Evolutionary conservation across 441 rosid species (phyloP), one percentile per base, ranked within the genome.

Genomic region (Gossypium davidsonii): DNA sequence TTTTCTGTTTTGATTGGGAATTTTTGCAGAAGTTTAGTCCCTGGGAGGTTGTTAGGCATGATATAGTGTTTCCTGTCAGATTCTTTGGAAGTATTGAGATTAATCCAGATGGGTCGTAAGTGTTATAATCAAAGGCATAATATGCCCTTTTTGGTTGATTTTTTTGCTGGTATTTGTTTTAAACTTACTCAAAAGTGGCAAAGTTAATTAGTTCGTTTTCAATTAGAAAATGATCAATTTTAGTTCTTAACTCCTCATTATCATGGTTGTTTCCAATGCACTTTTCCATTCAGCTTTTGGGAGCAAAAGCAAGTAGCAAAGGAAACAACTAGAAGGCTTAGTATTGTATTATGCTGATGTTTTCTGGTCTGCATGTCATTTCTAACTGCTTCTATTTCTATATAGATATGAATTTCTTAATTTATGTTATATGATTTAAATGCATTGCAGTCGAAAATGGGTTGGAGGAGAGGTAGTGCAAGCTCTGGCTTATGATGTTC

Each of bases 1-100:
- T 68, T 66, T 67, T 72, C 69, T 73, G 67, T 73, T 80, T 79
- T 76, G 34, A 71, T 74, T 77, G 81, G 78, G 82, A 26, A 62
- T 74, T 71, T 70, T 66, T 88, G 87, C 94, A 95, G 99, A 95
- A 92, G 80, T 92, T 90, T 81, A 95, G 97, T 83, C 98, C 99
- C n/a, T 95, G 99, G 99, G 99, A 95, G 83, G 81, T 91, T 78
- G 98, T 91, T 64, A 89, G 99, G 88, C 98, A 95, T 80, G 97
- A 91, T 75, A 83, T 92, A 65, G 87, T 87, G 26, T 91, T 84
- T 82, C 97, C 97, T 23, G 87, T 95, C 80, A 89, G 96, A 80
- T 95, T 93, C 79, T 93, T 90, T 77, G 99, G 99, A 71, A 80
- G 9, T 4, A 93, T 95, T 60, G 81, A 85, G 82, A 79, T 95